Evolutionary conservation across 306 rosid species (phyloP).

Genomic region (Cucurbita pepo): DNA sequence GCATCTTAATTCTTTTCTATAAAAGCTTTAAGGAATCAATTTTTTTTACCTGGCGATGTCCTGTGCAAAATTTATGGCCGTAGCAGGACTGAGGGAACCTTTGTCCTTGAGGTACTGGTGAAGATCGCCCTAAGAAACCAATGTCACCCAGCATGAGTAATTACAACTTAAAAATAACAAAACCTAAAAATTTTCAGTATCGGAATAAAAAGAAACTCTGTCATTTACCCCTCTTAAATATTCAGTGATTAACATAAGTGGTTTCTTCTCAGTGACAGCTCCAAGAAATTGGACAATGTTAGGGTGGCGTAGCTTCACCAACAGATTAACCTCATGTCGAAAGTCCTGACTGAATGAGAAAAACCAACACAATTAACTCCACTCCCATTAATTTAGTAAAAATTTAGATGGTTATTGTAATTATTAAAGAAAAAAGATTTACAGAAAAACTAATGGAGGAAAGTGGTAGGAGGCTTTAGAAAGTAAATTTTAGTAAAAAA

Average conservation of each 20-base stretch:
- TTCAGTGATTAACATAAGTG: slow-evolving; percentile 89
- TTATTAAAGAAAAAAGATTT: background rate
- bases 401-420: background rate
- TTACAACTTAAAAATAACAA: background rate
- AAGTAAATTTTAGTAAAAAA: background rate
- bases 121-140: slow-evolving; percentile 70
- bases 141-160: background rate
- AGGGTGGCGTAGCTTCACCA: slow-evolving; percentile 98
- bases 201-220: background rate
- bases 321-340: slow-evolving; percentile 85
- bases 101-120: slow-evolving; percentile 82
- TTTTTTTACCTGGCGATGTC: slow-evolving; percentile 61
- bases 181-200: background rate
- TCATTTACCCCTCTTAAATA: slow-evolving; percentile 79
- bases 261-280: slow-evolving; percentile 94
- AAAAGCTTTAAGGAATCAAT: background rate
- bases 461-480: background rate
- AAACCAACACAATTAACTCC: slow-evolving; percentile 10
- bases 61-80: slow-evolving; percentile 63
- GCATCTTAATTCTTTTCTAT: background rate
- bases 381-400: background rate
- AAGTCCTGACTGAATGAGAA: slow-evolving; percentile 72
- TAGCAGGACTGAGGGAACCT: slow-evolving; percentile 55
- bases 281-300: slow-evolving; percentile 98
- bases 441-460: background rate